A percentile compares a stretch with the other conserved stretches of the same genome.
Evolutionary conservation across 2,329 filamentous ascomycete genomes (phyloP).

Genomic region (Fusarium beomiforme): DNA sequence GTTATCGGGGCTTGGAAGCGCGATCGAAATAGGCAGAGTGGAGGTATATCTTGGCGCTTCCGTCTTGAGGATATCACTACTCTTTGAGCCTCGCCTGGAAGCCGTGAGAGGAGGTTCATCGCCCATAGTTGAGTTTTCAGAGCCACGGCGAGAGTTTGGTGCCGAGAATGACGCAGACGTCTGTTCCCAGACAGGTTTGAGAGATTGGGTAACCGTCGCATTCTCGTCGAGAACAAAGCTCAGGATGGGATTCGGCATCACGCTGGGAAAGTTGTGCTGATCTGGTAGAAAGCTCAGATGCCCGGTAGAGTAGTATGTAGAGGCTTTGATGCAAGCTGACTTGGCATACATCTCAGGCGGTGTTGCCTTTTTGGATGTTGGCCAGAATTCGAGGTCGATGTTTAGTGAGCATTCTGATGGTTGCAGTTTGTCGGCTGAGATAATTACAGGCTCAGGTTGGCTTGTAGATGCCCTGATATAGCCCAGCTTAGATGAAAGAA

Average conservation of each 20-base stretch:
- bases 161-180: background rate
- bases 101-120: background rate
- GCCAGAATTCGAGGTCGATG: slow-evolving; percentile 32
- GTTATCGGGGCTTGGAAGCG: slow-evolving; percentile 10
- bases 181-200: background rate
- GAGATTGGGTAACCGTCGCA: background rate
- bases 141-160: slow-evolving; percentile 5
- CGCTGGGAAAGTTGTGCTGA: slow-evolving; percentile 16
- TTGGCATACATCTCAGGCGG: slow-evolving; percentile 24
- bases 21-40: background rate
- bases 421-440: slow-evolving; percentile 26
- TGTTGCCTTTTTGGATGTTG: slow-evolving; percentile 6
- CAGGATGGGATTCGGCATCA: slow-evolving; percentile 11
- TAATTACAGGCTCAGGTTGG: slow-evolving; percentile 23
- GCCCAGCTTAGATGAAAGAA: slow-evolving; percentile 23
- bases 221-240: slow-evolving; percentile 26
- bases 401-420: slow-evolving; percentile 4
- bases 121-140: background rate
- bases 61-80: background rate
- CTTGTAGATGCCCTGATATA: slow-evolving; percentile 12
- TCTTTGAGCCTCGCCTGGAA: background rate
- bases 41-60: slow-evolving; percentile 4
- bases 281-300: slow-evolving; percentile 30
- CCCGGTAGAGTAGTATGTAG: slow-evolving; percentile 24
- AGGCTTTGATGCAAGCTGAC: slow-evolving; percentile 22